Conservation (phyloP, 2,329 filamentous ascomycete species). For the Neofusicoccum ribis region DNA sequence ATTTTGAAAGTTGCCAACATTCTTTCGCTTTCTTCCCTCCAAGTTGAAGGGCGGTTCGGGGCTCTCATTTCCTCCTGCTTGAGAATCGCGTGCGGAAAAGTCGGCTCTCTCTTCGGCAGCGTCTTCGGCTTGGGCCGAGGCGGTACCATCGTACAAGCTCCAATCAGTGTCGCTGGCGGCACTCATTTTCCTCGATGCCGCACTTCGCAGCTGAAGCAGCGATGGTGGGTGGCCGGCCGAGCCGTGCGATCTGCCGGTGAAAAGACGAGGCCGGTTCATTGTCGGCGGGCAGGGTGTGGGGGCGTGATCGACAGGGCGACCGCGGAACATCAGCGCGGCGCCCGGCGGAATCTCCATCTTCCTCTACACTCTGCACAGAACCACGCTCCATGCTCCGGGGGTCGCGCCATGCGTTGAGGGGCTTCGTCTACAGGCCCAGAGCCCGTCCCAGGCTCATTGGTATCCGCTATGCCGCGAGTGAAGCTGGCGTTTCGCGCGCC, state of each 20-base stretch:
- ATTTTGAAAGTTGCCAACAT: background rate
- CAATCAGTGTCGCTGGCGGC: background rate
- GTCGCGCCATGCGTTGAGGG: constrained; percentile 32
- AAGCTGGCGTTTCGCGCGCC: background rate
- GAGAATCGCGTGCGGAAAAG: background rate
- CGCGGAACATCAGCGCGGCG: background rate
- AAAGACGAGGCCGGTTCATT: background rate
- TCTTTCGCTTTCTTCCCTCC: background rate
- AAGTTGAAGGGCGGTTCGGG: background rate
- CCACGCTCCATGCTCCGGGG: constrained; percentile 32
- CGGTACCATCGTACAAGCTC: background rate
- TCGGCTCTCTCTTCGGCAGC: background rate
- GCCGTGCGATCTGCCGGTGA: background rate
- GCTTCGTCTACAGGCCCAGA: constrained; percentile 18
- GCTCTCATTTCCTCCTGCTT: background rate
- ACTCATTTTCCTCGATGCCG: background rate
- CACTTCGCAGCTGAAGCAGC: background rate
- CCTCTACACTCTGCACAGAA: background rate
- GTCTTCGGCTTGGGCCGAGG: background rate
- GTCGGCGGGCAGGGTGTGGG: no score
- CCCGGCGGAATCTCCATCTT: background rate
- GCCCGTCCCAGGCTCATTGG: background rate
- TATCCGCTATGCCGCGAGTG: constrained; percentile 25
- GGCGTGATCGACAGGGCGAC: background rate
- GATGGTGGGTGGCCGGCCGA: background rate